These are phyloP conservation scores for Entomortierella beljakovae DNA, from an alignment of 192 early-diverging fungal species.

Conservation along the genomic window DNA sequence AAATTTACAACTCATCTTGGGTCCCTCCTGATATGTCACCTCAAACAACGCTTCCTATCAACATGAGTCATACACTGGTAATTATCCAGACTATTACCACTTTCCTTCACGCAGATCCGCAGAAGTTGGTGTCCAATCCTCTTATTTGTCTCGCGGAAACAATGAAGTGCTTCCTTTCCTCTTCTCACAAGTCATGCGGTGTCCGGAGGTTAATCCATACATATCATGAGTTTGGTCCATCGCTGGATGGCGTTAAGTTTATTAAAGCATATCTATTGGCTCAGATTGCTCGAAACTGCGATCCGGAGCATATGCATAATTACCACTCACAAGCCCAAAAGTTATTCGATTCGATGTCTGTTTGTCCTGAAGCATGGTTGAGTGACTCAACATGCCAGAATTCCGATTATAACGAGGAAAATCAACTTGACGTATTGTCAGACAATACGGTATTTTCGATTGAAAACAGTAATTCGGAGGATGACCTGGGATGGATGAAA, in stretches of 20 bases:
- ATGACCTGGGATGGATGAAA: no score
- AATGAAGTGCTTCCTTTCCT: background rate
- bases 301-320: background rate
- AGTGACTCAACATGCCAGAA: slow-evolving; percentile 11
- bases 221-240: slow-evolving; percentile 41
- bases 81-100: slow-evolving; percentile 6
- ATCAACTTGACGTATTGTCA: no score
- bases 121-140: slow-evolving; percentile 6
- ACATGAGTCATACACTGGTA: background rate
- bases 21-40: background rate
- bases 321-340: slow-evolving; percentile 15
- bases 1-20: slow-evolving; percentile 5
- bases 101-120: slow-evolving; percentile 19
- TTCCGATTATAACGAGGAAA: background rate
- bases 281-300: slow-evolving; percentile 54
- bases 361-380: slow-evolving; percentile 23
- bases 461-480: no score
- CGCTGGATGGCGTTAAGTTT: slow-evolving; percentile 54
- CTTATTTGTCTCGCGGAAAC: slow-evolving; percentile 1
- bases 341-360: slow-evolving; percentile 22
- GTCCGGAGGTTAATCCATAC: slow-evolving; percentile 24
- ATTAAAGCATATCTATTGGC: slow-evolving; percentile 58
- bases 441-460: no score
- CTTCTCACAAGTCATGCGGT: slow-evolving; percentile 13
- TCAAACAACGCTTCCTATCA: background rate